phyloP scores from a whole-genome alignment of 768 basidiomycete genomes.

The Omphalotus guepiniiformis region DNA sequence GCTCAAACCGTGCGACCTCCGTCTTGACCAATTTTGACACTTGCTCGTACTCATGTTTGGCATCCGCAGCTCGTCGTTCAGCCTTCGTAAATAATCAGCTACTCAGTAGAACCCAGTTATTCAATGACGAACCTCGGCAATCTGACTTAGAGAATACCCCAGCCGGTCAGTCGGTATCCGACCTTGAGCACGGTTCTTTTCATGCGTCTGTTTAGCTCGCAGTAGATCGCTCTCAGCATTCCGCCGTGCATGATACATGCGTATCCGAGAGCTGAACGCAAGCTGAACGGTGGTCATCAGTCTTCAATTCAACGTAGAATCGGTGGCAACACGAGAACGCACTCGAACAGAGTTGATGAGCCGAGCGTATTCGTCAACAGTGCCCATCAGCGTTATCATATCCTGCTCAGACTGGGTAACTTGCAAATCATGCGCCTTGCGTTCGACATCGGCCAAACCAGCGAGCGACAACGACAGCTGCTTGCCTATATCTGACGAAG shows the following conservation, averaged over 20 bases:
- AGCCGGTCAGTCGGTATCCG: constrained; percentile 65
- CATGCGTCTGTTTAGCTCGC: constrained; percentile 72
- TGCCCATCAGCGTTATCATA: constrained; percentile 73
- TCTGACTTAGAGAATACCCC: constrained; percentile 68
- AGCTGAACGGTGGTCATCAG: constrained; percentile 40
- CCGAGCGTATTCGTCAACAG: constrained; percentile 92
- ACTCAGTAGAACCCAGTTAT: constrained; percentile 6
- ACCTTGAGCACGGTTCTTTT: constrained; percentile 78
- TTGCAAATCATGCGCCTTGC: constrained; percentile 69
- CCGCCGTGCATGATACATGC: constrained; percentile 80
- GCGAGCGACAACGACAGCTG: constrained; percentile 68
- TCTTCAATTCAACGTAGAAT: not conserved
- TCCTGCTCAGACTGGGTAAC: constrained; percentile 78
- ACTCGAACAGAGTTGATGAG: constrained; percentile 85
- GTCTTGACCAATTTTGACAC: constrained; percentile 84
- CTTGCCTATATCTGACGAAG: constrained; percentile 70
- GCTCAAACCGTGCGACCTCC: constrained; percentile 89
- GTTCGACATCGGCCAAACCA: constrained; percentile 70
- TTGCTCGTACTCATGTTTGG: constrained; percentile 85
- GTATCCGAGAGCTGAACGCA: constrained; percentile 84
- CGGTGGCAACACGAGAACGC: constrained; percentile 1
- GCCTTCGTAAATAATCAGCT: constrained; percentile 43
- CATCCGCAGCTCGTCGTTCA: constrained; percentile 78
- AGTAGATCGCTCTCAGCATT: constrained; percentile 69
- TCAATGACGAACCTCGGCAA: constrained; percentile 81